These are phyloP conservation scores for Vitis hybrid DNA, from an alignment of 177 flowering plant genomes.

Conservation along the genomic window DNA sequence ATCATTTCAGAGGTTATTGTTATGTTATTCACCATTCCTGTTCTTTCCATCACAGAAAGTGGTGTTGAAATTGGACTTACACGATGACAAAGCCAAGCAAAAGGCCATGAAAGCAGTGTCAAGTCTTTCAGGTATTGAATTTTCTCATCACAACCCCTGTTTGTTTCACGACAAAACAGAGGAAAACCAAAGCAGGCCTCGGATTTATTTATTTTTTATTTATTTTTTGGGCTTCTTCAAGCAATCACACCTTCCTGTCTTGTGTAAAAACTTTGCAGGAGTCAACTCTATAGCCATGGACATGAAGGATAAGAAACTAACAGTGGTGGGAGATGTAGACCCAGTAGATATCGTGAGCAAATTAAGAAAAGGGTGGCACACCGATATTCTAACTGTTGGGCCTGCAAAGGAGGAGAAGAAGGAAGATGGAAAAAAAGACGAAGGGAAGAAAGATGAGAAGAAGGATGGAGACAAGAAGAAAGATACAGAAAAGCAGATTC, in stretches of 20 bases:
- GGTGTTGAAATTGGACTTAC: slow-evolving; percentile 43
- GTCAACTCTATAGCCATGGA: slow-evolving; percentile 43
- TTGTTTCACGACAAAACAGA: neutral
- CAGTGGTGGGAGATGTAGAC: slow-evolving; percentile 43
- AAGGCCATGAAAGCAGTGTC: slow-evolving; percentile 53
- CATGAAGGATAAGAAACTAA: slow-evolving; percentile 42
- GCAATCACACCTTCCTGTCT: neutral
- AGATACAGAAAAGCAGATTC: slow-evolving; percentile 18
- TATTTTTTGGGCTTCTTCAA: neutral
- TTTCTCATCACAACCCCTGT: neutral
- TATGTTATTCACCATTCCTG: neutral
- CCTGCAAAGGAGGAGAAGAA: slow-evolving; percentile 44
- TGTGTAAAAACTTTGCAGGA: slow-evolving; percentile 18
- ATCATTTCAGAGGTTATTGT: neutral
- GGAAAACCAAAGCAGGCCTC: too few species aligned
- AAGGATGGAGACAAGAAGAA: slow-evolving; percentile 25
- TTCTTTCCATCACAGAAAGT: slow-evolving; percentile 37
- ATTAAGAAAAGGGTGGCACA: slow-evolving; percentile 30
- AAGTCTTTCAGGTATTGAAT: slow-evolving; percentile 33
- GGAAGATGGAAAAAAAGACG: slow-evolving; percentile 27
- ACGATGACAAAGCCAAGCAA: slow-evolving; percentile 45
- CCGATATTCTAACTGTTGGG: slow-evolving; percentile 36
- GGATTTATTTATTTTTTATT: neutral
- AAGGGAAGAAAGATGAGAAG: slow-evolving; percentile 23
- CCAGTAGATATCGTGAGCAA: slow-evolving; percentile 39